These are phyloP conservation scores for Septoria linicola DNA, from an alignment of 2,329 filamentous ascomycete species.

Conservation along the genomic window DNA sequence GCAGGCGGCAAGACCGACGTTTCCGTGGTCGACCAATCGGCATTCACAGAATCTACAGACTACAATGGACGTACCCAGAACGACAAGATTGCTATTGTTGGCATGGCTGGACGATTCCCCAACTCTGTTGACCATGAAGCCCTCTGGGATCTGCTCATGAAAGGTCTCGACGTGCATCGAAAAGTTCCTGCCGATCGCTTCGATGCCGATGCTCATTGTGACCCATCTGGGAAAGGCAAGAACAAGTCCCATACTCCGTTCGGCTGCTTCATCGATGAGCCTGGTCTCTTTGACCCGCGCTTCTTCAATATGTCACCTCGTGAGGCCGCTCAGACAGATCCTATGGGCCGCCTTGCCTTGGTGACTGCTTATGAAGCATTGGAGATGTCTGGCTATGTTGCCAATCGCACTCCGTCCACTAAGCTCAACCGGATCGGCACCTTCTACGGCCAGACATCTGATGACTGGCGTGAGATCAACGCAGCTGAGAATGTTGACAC, in stretches of 20 bases:
- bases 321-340: constrained; percentile 77
- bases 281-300: constrained; percentile 74
- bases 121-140: constrained; percentile 68
- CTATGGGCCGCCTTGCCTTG: constrained; percentile 74
- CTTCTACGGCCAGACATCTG: constrained; percentile 72
- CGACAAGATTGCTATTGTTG: constrained; percentile 80
- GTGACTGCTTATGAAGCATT: constrained; percentile 78
- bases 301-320: constrained; percentile 87
- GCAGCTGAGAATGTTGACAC: constrained; percentile 69
- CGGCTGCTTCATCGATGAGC: constrained; percentile 73
- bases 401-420: constrained; percentile 68
- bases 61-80: constrained; percentile 50
- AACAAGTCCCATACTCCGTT: constrained; percentile 77
- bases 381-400: constrained; percentile 76
- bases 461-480: constrained; percentile 77
- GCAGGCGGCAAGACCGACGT: constrained; percentile 49
- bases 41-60: constrained; percentile 42
- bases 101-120: constrained; percentile 76
- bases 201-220: constrained; percentile 67
- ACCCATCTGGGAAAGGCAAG: constrained; percentile 68
- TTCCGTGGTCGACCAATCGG: constrained; percentile 45
- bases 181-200: constrained; percentile 70
- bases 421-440: constrained; percentile 65
- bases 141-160: constrained; percentile 72
- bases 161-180: constrained; percentile 72